phyloP scores from a whole-genome alignment of 768 basidiomycete species.

The Punctularia strigosozonata region DNA sequence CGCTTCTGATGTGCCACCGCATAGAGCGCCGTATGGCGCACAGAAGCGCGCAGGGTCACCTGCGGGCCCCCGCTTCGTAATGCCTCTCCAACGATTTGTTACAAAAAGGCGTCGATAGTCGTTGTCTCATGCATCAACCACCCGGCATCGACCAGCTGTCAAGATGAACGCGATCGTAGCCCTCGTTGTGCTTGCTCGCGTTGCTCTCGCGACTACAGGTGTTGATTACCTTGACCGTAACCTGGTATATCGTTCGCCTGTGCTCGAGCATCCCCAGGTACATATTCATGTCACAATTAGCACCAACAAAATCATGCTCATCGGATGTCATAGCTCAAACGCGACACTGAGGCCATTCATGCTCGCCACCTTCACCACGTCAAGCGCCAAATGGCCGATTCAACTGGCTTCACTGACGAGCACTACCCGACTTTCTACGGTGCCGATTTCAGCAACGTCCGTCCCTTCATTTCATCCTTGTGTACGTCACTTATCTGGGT shows the following conservation, averaged over 20 bases:
- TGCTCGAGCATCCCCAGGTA: slow-evolving; percentile 12
- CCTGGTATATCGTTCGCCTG: slow-evolving; percentile 29
- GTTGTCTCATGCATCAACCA: no score
- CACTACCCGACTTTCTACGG: slow-evolving; percentile 40
- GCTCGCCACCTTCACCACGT: slow-evolving; percentile 22
- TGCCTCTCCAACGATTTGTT: no score
- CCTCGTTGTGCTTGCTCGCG: no score
- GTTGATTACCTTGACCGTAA: slow-evolving; percentile 22
- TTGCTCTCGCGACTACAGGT: not conserved
- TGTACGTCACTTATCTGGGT: not conserved
- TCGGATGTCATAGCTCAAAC: slow-evolving; percentile 21
- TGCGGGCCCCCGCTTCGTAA: no score
- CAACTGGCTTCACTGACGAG: slow-evolving; percentile 30
- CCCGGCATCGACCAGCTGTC: no score
- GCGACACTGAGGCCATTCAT: slow-evolving; percentile 24
- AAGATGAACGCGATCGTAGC: no score
- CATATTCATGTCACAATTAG: not conserved
- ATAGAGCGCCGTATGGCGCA: no score
- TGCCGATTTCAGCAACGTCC: slow-evolving; percentile 35
- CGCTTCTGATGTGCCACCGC: no score
- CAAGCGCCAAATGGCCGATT: slow-evolving; percentile 24
- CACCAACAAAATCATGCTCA: not conserved
- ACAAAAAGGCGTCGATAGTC: no score
- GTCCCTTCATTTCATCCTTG: slow-evolving; percentile 1
- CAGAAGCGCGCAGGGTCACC: no score